These are phyloP conservation scores for Hemileccinum rubropunctum DNA, from an alignment of 768 basidiomycete genomes.

Conservation along the genomic window DNA sequence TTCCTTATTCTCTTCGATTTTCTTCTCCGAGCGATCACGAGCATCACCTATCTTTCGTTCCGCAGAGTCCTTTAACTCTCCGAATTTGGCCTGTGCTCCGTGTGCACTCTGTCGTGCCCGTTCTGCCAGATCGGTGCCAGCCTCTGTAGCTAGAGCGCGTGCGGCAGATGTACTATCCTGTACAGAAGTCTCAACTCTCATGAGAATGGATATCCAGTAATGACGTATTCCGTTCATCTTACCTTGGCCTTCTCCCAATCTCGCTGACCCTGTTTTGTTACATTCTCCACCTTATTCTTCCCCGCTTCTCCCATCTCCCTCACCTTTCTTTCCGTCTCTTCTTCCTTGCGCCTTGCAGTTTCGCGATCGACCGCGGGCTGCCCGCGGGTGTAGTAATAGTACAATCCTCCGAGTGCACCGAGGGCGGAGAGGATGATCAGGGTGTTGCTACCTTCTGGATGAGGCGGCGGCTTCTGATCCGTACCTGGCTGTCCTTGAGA, in stretches of 20 bases:
- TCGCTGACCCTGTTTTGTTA: constrained; percentile 28
- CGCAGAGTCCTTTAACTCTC: constrained; percentile 25
- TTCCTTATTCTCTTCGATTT: constrained; percentile 30
- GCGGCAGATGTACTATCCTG: constrained; percentile 16
- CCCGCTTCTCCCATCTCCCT: constrained; percentile 29
- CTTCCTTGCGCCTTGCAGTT: constrained; percentile 32
- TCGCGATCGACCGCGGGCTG: constrained; percentile 19
- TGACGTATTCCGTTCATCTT: not conserved
- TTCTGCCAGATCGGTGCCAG: constrained; percentile 23
- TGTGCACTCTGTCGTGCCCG: constrained; percentile 25
- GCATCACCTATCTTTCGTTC: constrained; percentile 23
- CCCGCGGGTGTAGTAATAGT: constrained; percentile 36
- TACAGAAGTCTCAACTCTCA: constrained; percentile 11
- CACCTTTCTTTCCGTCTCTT: constrained; percentile 29
- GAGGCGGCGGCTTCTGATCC: not conserved
- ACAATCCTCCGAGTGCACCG: constrained; percentile 35
- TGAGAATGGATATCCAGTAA: not conserved
- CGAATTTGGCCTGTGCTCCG: constrained; percentile 23
- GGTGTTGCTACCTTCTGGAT: constrained; percentile 21
- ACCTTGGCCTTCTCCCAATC: constrained; percentile 38
- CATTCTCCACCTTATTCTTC: constrained; percentile 29
- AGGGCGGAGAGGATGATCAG: constrained; percentile 31
- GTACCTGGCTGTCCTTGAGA: constrained; percentile 8
- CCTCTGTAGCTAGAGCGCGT: constrained; percentile 19
- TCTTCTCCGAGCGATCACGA: constrained; percentile 26